Evolutionary conservation across 345 rosid species (phyloP).

Genomic region (Crucihimalaya himalaica): DNA sequence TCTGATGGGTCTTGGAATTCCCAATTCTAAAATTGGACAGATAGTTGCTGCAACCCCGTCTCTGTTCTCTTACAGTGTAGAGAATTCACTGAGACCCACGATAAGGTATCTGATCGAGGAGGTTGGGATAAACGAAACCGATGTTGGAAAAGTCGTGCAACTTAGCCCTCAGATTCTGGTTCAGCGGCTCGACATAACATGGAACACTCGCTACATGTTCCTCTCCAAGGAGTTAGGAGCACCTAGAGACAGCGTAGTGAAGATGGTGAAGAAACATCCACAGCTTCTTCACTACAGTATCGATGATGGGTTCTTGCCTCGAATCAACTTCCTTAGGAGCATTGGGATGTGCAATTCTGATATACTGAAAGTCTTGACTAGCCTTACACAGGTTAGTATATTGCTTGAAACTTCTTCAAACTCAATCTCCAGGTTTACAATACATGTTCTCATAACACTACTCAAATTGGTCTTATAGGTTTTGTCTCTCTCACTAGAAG

Average conservation of each 20-base stretch:
- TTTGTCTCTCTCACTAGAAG: conserved; percentile 87
- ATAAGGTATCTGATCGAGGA: conserved; percentile 94
- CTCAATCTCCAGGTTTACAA: background rate
- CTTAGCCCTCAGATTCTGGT: conserved; percentile 95
- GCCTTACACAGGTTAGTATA: conserved; percentile 83
- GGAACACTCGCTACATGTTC: conserved; percentile 89
- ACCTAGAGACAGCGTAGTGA: conserved; percentile 79
- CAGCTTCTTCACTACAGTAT: conserved; percentile 96
- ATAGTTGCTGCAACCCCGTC: conserved; percentile 78
- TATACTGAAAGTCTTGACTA: conserved; percentile 90
- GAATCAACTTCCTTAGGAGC: conserved; percentile 91
- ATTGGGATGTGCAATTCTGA: conserved; percentile 83
- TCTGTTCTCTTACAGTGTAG: conserved; percentile 81
- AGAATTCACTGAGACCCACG: conserved; percentile 87
- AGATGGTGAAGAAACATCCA: conserved; percentile 94
- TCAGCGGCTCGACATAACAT: conserved; percentile 88
- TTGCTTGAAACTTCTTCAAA: conserved; percentile 19
- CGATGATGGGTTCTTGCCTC: conserved; percentile 83
- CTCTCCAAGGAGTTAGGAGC: conserved; percentile 93
- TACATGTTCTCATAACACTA: background rate
- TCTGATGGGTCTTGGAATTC: conserved; percentile 74
- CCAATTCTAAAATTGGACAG: conserved; percentile 83
- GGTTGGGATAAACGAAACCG: conserved; percentile 81
- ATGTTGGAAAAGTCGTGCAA: conserved; percentile 83
- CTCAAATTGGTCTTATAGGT: conserved; percentile 52